phyloP scores from a whole-genome alignment of 768 basidiomycete species.

The Boletus tomentosulus region DNA sequence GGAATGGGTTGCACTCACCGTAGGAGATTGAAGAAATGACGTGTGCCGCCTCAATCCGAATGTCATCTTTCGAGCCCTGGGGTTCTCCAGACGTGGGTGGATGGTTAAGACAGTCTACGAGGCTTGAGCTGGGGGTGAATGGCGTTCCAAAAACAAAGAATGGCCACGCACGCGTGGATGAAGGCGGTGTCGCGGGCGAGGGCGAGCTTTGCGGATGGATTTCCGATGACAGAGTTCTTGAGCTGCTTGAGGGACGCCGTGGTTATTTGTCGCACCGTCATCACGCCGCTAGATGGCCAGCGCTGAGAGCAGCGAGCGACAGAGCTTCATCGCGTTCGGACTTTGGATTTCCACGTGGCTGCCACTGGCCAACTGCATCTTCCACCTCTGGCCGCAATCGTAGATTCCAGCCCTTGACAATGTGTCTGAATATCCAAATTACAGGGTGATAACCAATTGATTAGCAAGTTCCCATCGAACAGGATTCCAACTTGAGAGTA shows the following conservation, averaged over 20 bases:
- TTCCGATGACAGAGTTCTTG: slow-evolving; percentile 78
- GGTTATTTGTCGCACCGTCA: slow-evolving; percentile 31
- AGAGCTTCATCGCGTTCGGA: background rate
- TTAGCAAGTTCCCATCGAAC: too few species aligned
- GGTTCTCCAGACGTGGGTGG: slow-evolving; percentile 31
- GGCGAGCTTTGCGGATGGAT: slow-evolving; percentile 63
- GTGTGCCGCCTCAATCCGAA: slow-evolving; percentile 71
- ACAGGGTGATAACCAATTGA: background rate
- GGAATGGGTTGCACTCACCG: slow-evolving; percentile 34
- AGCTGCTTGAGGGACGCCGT: slow-evolving; percentile 50
- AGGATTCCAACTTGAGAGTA: too few species aligned
- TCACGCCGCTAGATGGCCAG: background rate
- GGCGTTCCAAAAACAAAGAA: background rate
- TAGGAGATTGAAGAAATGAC: slow-evolving; percentile 71
- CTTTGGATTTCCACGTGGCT: background rate
- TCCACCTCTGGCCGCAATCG: too few species aligned
- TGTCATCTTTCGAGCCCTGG: slow-evolving; percentile 41
- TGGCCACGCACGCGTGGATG: slow-evolving; percentile 46
- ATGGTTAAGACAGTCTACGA: slow-evolving; percentile 58
- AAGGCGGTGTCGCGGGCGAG: slow-evolving; percentile 55
- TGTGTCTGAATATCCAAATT: too few species aligned
- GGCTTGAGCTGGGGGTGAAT: slow-evolving; percentile 34
- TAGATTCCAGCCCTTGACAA: too few species aligned
- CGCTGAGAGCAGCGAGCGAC: background rate
- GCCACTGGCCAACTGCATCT: too few species aligned